phyloP scores from a whole-genome alignment of 768 basidiomycete species.

The Lentinula aciculospora region DNA sequence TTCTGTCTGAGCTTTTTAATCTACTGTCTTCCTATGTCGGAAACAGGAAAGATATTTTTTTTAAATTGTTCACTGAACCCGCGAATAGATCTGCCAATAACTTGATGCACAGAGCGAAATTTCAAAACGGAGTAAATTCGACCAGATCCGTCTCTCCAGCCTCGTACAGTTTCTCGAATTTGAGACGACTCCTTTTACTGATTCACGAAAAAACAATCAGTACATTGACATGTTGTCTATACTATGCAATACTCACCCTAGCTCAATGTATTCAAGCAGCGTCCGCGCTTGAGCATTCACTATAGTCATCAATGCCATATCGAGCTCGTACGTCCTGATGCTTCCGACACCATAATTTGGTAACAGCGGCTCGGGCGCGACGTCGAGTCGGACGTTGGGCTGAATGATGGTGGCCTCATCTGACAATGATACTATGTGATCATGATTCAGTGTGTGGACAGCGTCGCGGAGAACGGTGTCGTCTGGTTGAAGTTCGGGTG shows the following conservation, averaged over 20 bases:
- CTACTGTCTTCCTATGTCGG: too few relatives aligned
- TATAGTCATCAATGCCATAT: constrained; percentile 38
- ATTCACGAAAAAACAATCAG: background rate
- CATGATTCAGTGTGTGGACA: constrained; percentile 6
- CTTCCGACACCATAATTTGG: constrained; percentile 41
- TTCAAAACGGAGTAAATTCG: constrained; percentile 19
- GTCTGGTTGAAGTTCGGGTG: constrained; percentile 16
- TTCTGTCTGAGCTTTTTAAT: too few relatives aligned
- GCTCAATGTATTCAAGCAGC: constrained; percentile 29
- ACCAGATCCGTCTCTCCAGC: constrained; percentile 26
- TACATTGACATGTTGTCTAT: background rate
- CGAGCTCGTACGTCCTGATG: constrained; percentile 34
- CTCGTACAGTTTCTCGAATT: constrained; percentile 32
- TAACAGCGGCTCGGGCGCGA: constrained; percentile 36
- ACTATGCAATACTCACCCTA: constrained; percentile 20
- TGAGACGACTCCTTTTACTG: constrained; percentile 20
- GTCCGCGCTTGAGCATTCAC: constrained; percentile 39
- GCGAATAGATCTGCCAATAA: too few relatives aligned
- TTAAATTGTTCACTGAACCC: too few relatives aligned
- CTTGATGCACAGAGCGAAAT: too few relatives aligned
- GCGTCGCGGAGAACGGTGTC: constrained; percentile 30
- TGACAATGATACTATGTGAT: background rate
- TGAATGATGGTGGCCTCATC: too few relatives aligned
- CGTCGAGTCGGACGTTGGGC: background rate
- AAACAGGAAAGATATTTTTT: too few relatives aligned